Evolutionary conservation across 2,329 filamentous ascomycete genomes (phyloP), one percentile per base, ranked within the genome.

Genomic region (Cryphonectria carpinicola): DNA sequence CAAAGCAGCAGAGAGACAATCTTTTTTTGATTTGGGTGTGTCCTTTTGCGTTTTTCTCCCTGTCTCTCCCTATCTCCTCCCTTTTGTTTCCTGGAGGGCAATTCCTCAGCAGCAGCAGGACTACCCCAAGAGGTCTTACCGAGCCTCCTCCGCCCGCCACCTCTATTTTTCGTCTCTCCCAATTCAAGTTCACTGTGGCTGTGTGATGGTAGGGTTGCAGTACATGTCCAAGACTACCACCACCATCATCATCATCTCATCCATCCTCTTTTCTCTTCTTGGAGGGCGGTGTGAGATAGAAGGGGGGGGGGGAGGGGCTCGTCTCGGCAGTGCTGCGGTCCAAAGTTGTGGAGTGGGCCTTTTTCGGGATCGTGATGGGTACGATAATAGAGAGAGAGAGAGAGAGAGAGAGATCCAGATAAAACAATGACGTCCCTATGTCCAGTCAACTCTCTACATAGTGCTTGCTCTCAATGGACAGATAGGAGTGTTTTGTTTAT

Each of bases 251-350:
- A 19, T 32, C 52, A 17, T 32, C 54, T 35, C 54, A 14, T 58
- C 54, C 25, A 19, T 17, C 25, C 52, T 58, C n/a, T 56, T 2
- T 14, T 13, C 11, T 28, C 25, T 7, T 28, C 11, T 28, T 28
- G 52, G 4, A 14, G 52, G 28, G 54, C 25, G 25, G 54, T 58
- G 54, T 58, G 28, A 28, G 28, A 58, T 32, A 32, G 32, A 32
- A 32, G 32, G 4, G 54, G 54, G 17, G 54, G 54, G 17, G 28
- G 54, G 54, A 8, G 28, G 54, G 25, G 1, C 54, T n/a, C 17
- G 22, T 61, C 22, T 35, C 58, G 22, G 35, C 32, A n/a, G 32
- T 61, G 61, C 61, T 64, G 61, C 39, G 61, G 61, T 46, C 25
- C 14, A 32, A 32, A 46, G 61, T 46, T 64, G 39, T 22, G 39